A percentile compares a stretch with the other conserved stretches of the same genome.
These are phyloP conservation scores for Amphibolis antarctica DNA, from an alignment of 106 monocot species.

Conservation along the genomic window DNA sequence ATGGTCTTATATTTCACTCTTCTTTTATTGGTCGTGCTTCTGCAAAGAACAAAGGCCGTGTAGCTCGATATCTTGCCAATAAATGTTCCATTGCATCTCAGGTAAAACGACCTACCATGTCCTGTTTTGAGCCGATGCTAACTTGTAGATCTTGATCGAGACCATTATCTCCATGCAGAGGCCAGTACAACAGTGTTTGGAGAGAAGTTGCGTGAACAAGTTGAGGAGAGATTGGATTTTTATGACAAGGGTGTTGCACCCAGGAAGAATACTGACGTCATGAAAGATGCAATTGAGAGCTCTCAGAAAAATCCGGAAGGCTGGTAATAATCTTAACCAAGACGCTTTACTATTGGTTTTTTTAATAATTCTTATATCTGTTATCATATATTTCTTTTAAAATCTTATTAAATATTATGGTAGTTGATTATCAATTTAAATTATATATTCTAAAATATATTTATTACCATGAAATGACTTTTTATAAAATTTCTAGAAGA, in stretches of 20 bases:
- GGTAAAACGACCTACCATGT: slow-evolving; percentile 19
- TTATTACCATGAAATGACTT: too few relatives aligned
- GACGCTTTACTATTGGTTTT: too few relatives aligned
- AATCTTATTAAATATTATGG: too few relatives aligned
- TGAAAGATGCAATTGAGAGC: slow-evolving; percentile 82
- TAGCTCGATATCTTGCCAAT: slow-evolving; percentile 92
- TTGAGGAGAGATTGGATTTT: slow-evolving; percentile 92
- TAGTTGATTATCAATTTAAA: too few relatives aligned
- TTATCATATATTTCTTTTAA: too few relatives aligned
- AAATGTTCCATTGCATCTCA: slow-evolving; percentile 90
- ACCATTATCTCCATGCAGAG: slow-evolving; percentile 24
- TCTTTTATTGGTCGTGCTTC: slow-evolving; percentile 95
- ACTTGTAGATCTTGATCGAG: too few relatives aligned
- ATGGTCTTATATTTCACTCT: slow-evolving; percentile 94
- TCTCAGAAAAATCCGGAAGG: slow-evolving; percentile 7
- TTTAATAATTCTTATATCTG: too few relatives aligned
- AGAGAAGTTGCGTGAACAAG: slow-evolving; percentile 78
- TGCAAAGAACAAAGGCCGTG: slow-evolving; percentile 66
- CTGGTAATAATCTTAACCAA: too few relatives aligned
- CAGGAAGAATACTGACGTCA: slow-evolving; percentile 90
- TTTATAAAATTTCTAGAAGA: too few relatives aligned
- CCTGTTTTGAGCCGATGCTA: too few relatives aligned
- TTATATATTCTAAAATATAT: too few relatives aligned
- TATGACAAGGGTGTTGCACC: slow-evolving; percentile 97
- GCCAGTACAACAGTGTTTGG: slow-evolving; percentile 58